Conservation (phyloP, 176 grass and related monocot genomes). For the Melocanna baccifera region DNA sequence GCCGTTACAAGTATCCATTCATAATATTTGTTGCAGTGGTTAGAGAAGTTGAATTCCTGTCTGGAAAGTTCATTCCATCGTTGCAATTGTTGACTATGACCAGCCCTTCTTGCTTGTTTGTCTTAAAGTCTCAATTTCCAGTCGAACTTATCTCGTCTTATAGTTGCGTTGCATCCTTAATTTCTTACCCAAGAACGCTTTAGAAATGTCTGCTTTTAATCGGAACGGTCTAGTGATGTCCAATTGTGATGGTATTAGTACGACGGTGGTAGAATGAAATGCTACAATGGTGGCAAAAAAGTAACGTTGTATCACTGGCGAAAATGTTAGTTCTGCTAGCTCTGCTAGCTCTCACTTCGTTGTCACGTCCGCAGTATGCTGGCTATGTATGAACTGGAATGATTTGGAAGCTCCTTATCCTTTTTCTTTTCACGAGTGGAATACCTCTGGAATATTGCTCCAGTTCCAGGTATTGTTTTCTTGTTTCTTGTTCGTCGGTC, state of each 20-base stretch:
- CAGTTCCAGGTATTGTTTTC: neutral
- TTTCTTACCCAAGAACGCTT: neutral
- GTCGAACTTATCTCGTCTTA: neutral
- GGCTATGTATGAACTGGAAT: neutral
- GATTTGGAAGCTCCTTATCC: neutral
- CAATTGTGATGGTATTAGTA: neutral
- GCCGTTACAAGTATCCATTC: neutral
- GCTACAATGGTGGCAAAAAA: neutral
- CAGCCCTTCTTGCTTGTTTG: neutral
- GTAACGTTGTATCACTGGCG: neutral
- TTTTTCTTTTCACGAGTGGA: neutral
- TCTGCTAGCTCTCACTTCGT: neutral
- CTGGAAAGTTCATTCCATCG: conserved; percentile 7
- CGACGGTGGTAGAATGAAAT: neutral
- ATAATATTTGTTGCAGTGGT: conserved; percentile 8
- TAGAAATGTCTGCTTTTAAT: neutral
- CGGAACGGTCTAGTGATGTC: neutral
- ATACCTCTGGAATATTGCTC: neutral
- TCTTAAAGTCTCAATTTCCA: neutral
- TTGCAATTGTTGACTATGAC: conserved; percentile 42
- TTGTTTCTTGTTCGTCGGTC: conserved; percentile 4
- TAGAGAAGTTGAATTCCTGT: conserved; percentile 45
- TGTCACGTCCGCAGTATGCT: neutral
- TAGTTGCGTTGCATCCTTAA: neutral
- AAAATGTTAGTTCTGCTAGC: neutral